Evolutionary conservation across 2,329 filamentous ascomycete species (phyloP).

Genomic region (Beauveria rudraprayagi): DNA sequence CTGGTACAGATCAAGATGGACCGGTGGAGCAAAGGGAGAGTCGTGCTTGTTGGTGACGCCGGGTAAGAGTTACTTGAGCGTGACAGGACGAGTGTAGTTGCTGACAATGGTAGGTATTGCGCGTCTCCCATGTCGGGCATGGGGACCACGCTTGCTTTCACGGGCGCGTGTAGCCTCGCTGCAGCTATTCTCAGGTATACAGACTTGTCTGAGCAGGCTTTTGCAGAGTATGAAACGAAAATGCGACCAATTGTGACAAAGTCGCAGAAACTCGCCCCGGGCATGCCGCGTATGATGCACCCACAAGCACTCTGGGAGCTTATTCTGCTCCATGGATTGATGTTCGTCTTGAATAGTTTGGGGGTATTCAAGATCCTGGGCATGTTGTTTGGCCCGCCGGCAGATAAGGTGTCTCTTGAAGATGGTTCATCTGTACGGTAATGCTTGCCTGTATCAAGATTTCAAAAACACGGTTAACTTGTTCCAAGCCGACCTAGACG

Average conservation of each 20-base stretch:
- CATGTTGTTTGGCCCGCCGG: slow-evolving; percentile 3
- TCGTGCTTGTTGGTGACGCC: slow-evolving; percentile 42
- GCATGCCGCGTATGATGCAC: slow-evolving; percentile 20
- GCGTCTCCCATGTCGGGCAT: slow-evolving; percentile 39
- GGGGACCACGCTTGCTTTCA: slow-evolving; percentile 37
- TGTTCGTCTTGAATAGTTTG: neutral
- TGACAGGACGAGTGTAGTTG: no score
- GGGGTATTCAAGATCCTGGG: neutral
- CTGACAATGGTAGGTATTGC: slow-evolving; percentile 23
- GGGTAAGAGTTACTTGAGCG: slow-evolving; percentile 16
- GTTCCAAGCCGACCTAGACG: no score
- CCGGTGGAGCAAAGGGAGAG: slow-evolving; percentile 22
- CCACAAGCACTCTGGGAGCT: slow-evolving; percentile 22
- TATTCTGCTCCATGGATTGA: slow-evolving; percentile 15
- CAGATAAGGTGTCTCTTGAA: neutral
- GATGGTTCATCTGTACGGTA: neutral
- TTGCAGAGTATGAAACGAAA: slow-evolving; percentile 31
- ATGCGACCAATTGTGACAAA: slow-evolving; percentile 32
- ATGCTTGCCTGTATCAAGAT: no score
- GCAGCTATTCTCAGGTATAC: slow-evolving; percentile 30
- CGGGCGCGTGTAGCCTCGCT: slow-evolving; percentile 43
- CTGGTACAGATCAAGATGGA: slow-evolving; percentile 33
- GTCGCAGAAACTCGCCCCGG: slow-evolving; percentile 27
- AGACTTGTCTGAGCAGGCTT: slow-evolving; percentile 20
- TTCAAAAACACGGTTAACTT: no score